A percentile compares a stretch with the other conserved stretches of the same genome.
These are phyloP conservation scores for Monilinia polystroma DNA, from an alignment of 2,329 filamentous ascomycete genomes.

Conservation along the genomic window DNA sequence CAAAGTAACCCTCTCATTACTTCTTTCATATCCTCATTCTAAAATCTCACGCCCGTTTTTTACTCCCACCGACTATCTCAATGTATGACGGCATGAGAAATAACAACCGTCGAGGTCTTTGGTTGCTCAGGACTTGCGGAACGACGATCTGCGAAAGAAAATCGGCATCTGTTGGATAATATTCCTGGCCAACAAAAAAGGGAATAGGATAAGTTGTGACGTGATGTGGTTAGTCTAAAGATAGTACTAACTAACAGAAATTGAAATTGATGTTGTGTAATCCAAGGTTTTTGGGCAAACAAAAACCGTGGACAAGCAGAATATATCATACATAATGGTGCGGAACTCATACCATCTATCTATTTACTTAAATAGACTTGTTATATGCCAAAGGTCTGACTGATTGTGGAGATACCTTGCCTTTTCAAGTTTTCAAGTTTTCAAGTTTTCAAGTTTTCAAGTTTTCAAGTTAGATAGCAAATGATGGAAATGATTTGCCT, in stretches of 20 bases:
- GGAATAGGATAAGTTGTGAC: background rate
- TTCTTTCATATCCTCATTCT: background rate
- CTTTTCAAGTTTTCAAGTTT: too few relatives aligned
- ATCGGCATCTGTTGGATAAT: background rate
- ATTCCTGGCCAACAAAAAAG: background rate
- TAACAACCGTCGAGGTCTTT: constrained; percentile 8
- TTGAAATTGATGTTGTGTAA: constrained; percentile 9
- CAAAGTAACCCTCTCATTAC: constrained; percentile 12
- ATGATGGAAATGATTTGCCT: too few relatives aligned
- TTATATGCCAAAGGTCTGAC: background rate
- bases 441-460: too few relatives aligned
- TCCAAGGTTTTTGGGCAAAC: background rate
- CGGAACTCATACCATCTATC: background rate
- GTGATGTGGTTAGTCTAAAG: background rate
- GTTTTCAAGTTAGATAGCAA: too few relatives aligned
- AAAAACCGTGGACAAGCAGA: too few relatives aligned
- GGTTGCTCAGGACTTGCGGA: background rate
- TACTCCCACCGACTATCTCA: constrained; percentile 2
- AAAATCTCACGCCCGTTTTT: constrained; percentile 18
- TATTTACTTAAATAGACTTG: background rate
- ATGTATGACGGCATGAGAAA: constrained; percentile 9
- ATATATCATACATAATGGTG: too few relatives aligned
- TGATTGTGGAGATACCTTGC: background rate
- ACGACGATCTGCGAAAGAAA: background rate
- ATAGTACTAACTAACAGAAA: background rate